phyloP scores from a whole-genome alignment of 148 eudicot species.

The Rhododendron mucronatum region DNA sequence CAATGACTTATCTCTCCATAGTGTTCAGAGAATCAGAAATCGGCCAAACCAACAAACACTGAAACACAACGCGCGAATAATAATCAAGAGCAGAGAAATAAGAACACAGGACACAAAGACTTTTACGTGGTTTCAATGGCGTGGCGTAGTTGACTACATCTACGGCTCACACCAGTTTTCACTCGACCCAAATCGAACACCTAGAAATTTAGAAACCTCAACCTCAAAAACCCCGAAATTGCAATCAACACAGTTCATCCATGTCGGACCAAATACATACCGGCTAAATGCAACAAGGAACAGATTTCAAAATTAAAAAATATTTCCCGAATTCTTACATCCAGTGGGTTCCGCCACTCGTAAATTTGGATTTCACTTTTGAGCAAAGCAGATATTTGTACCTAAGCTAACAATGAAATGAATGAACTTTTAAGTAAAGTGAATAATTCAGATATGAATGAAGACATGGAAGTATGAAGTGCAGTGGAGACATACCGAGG shows the following conservation, averaged over 20 bases:
- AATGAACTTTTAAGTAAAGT: neutral
- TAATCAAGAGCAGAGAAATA: no score
- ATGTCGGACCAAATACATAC: neutral
- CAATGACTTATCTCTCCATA: neutral
- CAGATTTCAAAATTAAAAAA: neutral
- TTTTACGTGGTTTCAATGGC: no score
- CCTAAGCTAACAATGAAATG: neutral
- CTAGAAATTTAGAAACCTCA: neutral
- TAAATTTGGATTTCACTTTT: neutral
- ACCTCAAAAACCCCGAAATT: neutral
- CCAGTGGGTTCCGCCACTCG: neutral
- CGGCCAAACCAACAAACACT: no score
- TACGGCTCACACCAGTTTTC: no score
- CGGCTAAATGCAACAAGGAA: neutral
- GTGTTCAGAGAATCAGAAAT: no score
- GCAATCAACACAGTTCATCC: neutral
- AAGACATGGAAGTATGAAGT: neutral
- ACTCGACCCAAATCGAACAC: no score
- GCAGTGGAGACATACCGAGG: slow-evolving; percentile 26
- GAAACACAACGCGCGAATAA: no score
- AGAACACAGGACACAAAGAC: no score
- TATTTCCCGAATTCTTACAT: neutral
- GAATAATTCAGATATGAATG: neutral
- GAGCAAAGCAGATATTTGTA: neutral
- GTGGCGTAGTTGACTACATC: no score